A percentile compares a stretch with the other conserved stretches of the same genome.
phyloP scores from a whole-genome alignment of 192 early-diverging fungal species.

The Coemansia furcata region DNA sequence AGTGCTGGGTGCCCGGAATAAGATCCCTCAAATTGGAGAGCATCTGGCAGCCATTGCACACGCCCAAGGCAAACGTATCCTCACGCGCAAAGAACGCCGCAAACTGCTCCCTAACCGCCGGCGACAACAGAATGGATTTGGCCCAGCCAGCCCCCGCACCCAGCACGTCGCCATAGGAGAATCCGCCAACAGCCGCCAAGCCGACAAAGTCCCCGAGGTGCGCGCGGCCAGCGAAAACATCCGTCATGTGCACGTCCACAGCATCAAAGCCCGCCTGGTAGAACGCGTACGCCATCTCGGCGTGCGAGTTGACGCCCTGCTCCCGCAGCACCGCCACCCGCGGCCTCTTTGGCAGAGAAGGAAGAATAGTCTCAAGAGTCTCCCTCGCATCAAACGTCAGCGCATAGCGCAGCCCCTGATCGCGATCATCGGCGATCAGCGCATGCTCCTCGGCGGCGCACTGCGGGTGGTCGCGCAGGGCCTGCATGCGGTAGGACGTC shows the following conservation, averaged over 20 bases:
- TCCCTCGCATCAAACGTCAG: constrained; percentile 75
- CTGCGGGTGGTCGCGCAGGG: constrained; percentile 82
- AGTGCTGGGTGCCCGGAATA: constrained; percentile 78
- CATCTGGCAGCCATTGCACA: constrained; percentile 99
- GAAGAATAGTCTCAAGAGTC: constrained; percentile 16
- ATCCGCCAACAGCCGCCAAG: constrained; percentile 94
- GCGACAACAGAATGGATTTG: constrained; percentile 79
- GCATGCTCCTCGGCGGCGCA: constrained; percentile 86
- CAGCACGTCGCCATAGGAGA: constrained; percentile 98
- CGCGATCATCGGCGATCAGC: constrained; percentile 61
- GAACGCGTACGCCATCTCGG: constrained; percentile 95
- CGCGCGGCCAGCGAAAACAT: constrained; percentile 69
- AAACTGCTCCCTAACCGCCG: constrained; percentile 70
- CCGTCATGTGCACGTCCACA: constrained; percentile 99
- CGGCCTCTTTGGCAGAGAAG: constrained; percentile 46
- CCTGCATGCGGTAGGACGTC: constrained; percentile 91
- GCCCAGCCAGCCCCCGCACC: constrained; percentile 99
- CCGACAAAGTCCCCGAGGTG: constrained; percentile 75
- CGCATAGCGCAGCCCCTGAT: constrained; percentile 76
- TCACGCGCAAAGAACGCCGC: constrained; percentile 74
- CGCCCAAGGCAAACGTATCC: constrained; percentile 94
- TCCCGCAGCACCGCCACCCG: constrained; percentile 94
- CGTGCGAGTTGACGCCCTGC: constrained; percentile 95
- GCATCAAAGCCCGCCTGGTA: constrained; percentile 88
- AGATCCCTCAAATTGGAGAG: constrained; percentile 78